Evolutionary conservation across 108 stramenopile species (phyloP), one percentile per base, ranked within the genome.

Genomic region (Asterionellopsis glacialis): DNA sequence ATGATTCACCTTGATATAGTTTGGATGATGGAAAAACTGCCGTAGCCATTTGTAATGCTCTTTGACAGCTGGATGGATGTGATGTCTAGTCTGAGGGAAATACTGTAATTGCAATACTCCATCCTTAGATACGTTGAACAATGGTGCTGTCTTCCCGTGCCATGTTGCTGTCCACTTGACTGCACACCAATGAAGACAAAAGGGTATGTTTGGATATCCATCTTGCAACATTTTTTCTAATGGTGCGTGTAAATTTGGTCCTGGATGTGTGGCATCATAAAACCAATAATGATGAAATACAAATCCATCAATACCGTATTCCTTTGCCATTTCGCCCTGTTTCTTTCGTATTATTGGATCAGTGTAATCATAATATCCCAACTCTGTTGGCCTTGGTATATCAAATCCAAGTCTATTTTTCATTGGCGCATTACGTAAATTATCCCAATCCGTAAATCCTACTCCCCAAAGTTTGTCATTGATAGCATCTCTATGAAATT

Each of bases 231-330:
- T 83, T 11, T 73, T 55, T 48, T 65, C n/a, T 14, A 86, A 51
- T 11, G 85, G 82, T 61, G 22, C 41, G 22, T 70, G 59, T 56
- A 86, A 40, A 45, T 51, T 72, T 13, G 85, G 85, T 42, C 74
- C 71, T 41, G 69, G 72, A 49, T 79, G 61, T 33, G 28, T 11
- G 5, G 41, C 51, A 53, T 85, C 85, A 68, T 82, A 75, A 45
- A 86, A 86, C 82, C 85, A 81, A 62, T 83, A 86, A 60, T 77
- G 76, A 70, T 86, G 85, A 65, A 70, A 79, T 39, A 83, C 59
- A 45, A 86, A 79, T 11, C 81, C 85, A 68, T 86, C 81, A 26
- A 86, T 73, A 11, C 74, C 76, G 70, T 79, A 73, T 55, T 75
- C 40, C 6, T 56, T 57, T 9, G 85, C 85, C 23, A 83, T 45